These are phyloP conservation scores for Pseudopediastrum boryanum DNA, from an alignment of 139 green algal species.

Conservation along the genomic window DNA sequence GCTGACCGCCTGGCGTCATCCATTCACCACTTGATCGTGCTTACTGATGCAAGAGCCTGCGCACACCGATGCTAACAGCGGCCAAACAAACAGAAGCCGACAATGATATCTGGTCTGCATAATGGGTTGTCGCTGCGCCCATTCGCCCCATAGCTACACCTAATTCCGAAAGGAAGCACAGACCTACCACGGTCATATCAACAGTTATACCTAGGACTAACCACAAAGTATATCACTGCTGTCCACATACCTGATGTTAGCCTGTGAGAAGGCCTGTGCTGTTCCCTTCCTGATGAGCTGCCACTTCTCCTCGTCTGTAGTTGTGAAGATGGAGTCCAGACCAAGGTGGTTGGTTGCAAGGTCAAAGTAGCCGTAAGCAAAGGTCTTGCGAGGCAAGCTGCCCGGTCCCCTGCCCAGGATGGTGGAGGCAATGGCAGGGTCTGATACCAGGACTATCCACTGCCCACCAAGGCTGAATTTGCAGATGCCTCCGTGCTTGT, in stretches of 20 bases:
- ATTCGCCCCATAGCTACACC: no score
- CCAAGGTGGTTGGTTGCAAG: slow-evolving; percentile 36
- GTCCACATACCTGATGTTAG: slow-evolving; percentile 51
- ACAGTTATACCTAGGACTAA: no score
- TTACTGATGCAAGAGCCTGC: no score
- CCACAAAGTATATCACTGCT: not conserved
- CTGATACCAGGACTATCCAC: slow-evolving; percentile 54
- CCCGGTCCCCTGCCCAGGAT: slow-evolving; percentile 43
- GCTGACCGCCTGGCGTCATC: no score
- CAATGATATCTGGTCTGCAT: no score
- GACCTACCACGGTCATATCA: no score
- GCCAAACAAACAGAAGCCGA: no score
- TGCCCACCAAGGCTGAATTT: slow-evolving; percentile 58
- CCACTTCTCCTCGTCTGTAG: slow-evolving; percentile 58
- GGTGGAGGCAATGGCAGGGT: slow-evolving; percentile 20
- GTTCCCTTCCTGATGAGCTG: slow-evolving; percentile 52
- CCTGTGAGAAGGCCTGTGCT: slow-evolving; percentile 51
- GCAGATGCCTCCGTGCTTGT: slow-evolving; percentile 52
- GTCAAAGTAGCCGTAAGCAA: slow-evolving; percentile 64
- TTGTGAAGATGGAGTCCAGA: slow-evolving; percentile 59
- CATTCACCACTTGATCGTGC: no score
- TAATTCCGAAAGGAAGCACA: no score
- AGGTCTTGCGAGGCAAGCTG: slow-evolving; percentile 53
- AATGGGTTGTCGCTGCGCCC: no score
- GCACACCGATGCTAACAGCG: no score